These are phyloP conservation scores for Cyberlindnera euphorbiae DNA, from an alignment of 805 yeast species.

Conservation along the genomic window DNA sequence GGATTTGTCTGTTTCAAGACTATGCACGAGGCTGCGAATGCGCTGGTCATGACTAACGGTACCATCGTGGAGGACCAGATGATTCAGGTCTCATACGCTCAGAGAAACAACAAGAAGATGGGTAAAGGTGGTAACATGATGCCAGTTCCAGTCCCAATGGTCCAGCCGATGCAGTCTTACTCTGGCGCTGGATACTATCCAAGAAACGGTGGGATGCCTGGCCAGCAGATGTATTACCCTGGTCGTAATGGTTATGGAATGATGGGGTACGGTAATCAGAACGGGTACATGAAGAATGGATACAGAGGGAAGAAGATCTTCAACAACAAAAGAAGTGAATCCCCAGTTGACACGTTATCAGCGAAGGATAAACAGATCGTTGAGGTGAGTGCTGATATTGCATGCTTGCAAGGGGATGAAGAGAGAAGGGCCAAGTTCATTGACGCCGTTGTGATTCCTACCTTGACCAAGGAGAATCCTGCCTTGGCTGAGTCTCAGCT, in stretches of 20 bases:
- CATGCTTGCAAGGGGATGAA: constrained; percentile 5
- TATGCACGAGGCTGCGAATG: constrained; percentile 58
- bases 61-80: constrained; percentile 45
- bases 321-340: neutral
- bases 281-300: constrained; percentile 1
- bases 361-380: constrained; percentile 6
- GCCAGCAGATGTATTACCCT: neutral
- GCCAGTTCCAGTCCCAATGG: neutral
- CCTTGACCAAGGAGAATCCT: constrained; percentile 2
- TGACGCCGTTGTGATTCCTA: constrained; percentile 11
- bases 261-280: too few relatives aligned
- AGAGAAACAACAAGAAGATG: constrained; percentile 48
- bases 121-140: constrained; percentile 4
- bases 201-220: neutral
- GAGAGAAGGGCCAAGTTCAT: constrained; percentile 7
- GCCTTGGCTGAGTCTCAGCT: constrained; percentile 8
- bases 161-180: too few relatives aligned
- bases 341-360: neutral
- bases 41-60: constrained; percentile 62
- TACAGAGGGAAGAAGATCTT: neutral
- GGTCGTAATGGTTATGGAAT: constrained; percentile 1
- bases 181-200: neutral
- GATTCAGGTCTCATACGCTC: constrained; percentile 69
- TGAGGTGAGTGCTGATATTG: constrained; percentile 11
- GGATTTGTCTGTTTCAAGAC: constrained; percentile 71